Base-by-base conservation (phyloP, 2,329 filamentous ascomycete genomes). In the Aspergillus floridensis region DNA sequence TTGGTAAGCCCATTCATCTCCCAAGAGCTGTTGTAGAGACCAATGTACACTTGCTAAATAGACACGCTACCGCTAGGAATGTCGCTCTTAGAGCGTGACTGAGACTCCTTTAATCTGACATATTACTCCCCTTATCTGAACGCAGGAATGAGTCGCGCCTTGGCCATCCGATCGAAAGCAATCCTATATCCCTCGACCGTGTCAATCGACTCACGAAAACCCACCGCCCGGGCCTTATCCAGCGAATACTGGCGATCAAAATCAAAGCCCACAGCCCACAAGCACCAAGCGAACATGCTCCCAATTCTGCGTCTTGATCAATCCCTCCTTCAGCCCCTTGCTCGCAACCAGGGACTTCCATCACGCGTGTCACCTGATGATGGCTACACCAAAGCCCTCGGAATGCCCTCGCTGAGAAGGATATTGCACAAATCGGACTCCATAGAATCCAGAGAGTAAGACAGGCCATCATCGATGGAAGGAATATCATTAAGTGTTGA, bases 121-220 rank as follows among this genome's bases (percentile, higher is more conserved):
- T 3, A 22, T 3, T 22, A 22, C 22, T 22, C 2, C 22, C 24
- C 24, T 7, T 35, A 35, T 1, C 32, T 11, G 32, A 35, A 35
- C 10, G 12, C 10, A 35, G 90, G 11, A 81, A 64, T 63, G 62
- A 63, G 35, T 50, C 60, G 66, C 32, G 65, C 69, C 2, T 58
- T 49, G 5, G 50, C 57, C 65, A 70, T 66, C 19, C 67, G 41
- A 41, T 70, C 65, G 63, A 71, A 70, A 2, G 58, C 57, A 16
- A 56, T 53, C 4, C 16, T 44, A 48, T 66, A 70, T 0, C 59
- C 61, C 35, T 63, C 19, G 12, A 69, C 59, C 4, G 64, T 66
- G 49, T 66, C 62, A 35, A 70, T 64, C 6, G 16, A 49, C 52
- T 70, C 67, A 8, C 56, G 38, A 49, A 69, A 70, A 1, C 66